Percentiles rank a stretch among this genome's conserved stretches.
phyloP scores from a whole-genome alignment of 2,329 filamentous ascomycete species.

The Sphaerostilbella broomeana region DNA sequence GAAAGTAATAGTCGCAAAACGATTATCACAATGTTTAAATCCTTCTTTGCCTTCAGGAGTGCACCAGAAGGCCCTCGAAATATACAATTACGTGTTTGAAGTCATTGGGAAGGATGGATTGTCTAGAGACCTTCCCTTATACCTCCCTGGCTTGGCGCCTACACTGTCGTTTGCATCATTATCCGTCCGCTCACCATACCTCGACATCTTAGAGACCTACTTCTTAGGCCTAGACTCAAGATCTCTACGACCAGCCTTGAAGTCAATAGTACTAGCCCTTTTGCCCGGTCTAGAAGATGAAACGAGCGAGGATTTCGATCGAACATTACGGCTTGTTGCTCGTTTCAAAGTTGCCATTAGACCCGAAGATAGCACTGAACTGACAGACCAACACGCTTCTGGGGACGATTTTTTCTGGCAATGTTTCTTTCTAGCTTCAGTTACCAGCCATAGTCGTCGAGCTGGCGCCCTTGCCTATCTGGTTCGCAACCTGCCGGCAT shows the following conservation, averaged over 20 bases:
- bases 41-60: conserved; percentile 90
- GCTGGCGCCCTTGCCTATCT: conserved; percentile 86
- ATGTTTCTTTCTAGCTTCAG: conserved; percentile 87
- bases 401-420: conserved; percentile 95
- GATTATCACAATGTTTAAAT: conserved; percentile 90
- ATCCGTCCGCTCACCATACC: conserved; percentile 77
- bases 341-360: conserved; percentile 66
- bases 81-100: conserved; percentile 84
- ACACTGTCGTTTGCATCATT: conserved; percentile 93
- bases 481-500: conserved; percentile 61
- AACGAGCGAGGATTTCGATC: conserved; percentile 93
- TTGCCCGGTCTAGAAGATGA: conserved; percentile 92
- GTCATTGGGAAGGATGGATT: conserved; percentile 76
- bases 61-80: conserved; percentile 93
- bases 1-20: conserved; percentile 77
- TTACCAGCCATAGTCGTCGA: conserved; percentile 79
- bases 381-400: conserved; percentile 47
- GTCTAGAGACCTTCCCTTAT: conserved; percentile 75
- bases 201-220: conserved; percentile 75
- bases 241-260: conserved; percentile 77
- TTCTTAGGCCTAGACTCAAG: conserved; percentile 65
- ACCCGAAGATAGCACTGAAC: conserved; percentile 42
- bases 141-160: conserved; percentile 81
- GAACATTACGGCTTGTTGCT: conserved; percentile 71
- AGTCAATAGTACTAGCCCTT: conserved; percentile 81